Base-by-base conservation (phyloP, 306 rosid species). In the Adenanthera pavonina region DNA sequence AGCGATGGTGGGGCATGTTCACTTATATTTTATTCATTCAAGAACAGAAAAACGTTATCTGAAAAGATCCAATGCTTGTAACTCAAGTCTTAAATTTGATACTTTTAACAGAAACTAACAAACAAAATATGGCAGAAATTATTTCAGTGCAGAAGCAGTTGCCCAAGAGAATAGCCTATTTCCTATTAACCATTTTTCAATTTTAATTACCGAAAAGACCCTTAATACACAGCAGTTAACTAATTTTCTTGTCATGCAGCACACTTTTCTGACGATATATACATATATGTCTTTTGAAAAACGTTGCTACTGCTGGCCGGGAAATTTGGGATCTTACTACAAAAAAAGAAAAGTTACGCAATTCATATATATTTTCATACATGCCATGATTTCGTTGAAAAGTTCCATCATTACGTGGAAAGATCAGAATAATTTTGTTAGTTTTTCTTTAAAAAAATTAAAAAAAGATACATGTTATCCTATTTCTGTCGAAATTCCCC, bases 391-490 rank as follows among this genome's bases (percentile, higher is more conserved):
- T 82, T 72, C 83, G 69, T 81, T 76, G 77, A 79, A 86, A 89
- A 77, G 92, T 84, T 87, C 36, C 78, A 84, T 82, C 87, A 86
- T 77, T 77, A 80, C 80, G 80, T 82, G 87, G 84, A 84, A 77
- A 86, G 80, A 20, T 8, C 33, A 53, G 30, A 84, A 60, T 74
- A 19, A 60, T 38, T 19, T 41, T 5, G 19, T 56, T 65, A 61
- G 2, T 19, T 34, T 72, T 30, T 19, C 74, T 44, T 9, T 41
- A 47, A 44, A 25, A 25, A 25, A 25, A 25, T 25, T 34, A 48
- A 65, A 10, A 85, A 49, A 83, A 54, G 78, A 48, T 72, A 44
- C 82, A 79, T 69, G 35, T 13, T 67, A 72, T 81, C 44, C 51
- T 25, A 61, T 84, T 76, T 75, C 20, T 35, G 69, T 71, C 69